Percentiles rank a stretch among this genome's conserved stretches.
Conservation (phyloP, 306 rosid genomes). For the Corylus heterophylla region DNA sequence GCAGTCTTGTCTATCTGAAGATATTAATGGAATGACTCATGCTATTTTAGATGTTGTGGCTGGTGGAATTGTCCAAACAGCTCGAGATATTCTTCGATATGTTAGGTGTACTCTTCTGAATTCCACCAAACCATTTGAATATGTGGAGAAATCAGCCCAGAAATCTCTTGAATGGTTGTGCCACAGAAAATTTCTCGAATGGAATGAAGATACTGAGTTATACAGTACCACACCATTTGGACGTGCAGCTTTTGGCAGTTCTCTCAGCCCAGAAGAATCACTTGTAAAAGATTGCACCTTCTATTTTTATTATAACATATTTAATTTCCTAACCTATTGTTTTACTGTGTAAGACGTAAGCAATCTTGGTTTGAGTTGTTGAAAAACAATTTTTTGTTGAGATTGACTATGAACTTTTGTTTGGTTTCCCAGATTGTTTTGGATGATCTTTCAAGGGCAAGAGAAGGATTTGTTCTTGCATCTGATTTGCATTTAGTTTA, state of each 20-base stretch:
- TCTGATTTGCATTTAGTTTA: constrained; percentile 95
- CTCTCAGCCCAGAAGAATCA: constrained; percentile 96
- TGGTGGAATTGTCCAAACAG: constrained; percentile 95
- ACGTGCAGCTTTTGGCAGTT: constrained; percentile 94
- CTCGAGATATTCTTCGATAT: constrained; percentile 81
- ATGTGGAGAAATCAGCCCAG: constrained; percentile 96
- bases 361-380: neutral
- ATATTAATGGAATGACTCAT: constrained; percentile 94
- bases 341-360: neutral
- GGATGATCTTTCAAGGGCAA: constrained; percentile 95
- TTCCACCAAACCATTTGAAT: constrained; percentile 89
- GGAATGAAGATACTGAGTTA: constrained; percentile 85
- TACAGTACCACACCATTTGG: constrained; percentile 94
- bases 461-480: constrained; percentile 99
- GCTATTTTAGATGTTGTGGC: constrained; percentile 98
- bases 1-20: constrained; percentile 91
- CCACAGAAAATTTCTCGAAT: constrained; percentile 83
- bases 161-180: constrained; percentile 96
- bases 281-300: constrained; percentile 56
- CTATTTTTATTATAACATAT: no score
- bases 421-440: constrained; percentile 67
- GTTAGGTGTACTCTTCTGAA: constrained; percentile 95
- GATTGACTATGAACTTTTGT: constrained; percentile 14
- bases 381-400: neutral
- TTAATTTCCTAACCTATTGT: no score